Evolutionary conservation across 805 yeast species (phyloP).

Genomic region (Kazachstania martiniae): DNA sequence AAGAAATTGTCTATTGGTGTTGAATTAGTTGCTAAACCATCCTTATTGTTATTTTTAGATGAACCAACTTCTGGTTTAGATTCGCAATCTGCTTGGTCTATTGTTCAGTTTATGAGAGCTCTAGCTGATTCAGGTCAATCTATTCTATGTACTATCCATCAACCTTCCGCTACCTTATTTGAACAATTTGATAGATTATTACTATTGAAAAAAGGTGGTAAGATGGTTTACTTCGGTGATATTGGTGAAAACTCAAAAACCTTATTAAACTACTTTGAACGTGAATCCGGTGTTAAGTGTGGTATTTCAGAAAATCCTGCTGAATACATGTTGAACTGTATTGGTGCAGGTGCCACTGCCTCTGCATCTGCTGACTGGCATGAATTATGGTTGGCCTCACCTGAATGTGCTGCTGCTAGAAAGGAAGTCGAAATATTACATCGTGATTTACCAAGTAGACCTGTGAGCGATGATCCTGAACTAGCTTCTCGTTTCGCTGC

Average conservation of each 20-base stretch:
- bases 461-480: conserved; percentile 28
- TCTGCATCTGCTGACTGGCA: conserved; percentile 47
- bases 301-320: conserved; percentile 56
- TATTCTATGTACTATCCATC: conserved; percentile 66
- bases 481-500: conserved; percentile 38
- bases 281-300: conserved; percentile 62
- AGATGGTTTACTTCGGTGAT: conserved; percentile 74
- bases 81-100: conserved; percentile 58
- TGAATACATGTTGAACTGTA: conserved; percentile 60
- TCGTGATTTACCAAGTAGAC: conserved; percentile 27
- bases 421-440: conserved; percentile 47
- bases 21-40: conserved; percentile 60
- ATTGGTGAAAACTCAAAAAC: conserved; percentile 53
- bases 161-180: conserved; percentile 62
- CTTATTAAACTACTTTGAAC: conserved; percentile 57
- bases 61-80: conserved; percentile 71
- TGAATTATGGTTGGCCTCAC: conserved; percentile 47
- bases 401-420: conserved; percentile 40
- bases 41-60: conserved; percentile 50
- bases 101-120: conserved; percentile 54
- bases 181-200: conserved; percentile 58
- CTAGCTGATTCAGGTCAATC: conserved; percentile 66
- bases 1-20: conserved; percentile 63
- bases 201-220: conserved; percentile 64
- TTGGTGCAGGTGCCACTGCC: conserved; percentile 78